phyloP scores from a whole-genome alignment of 768 basidiomycete genomes.

The Cystofilobasidium capitatum region DNA sequence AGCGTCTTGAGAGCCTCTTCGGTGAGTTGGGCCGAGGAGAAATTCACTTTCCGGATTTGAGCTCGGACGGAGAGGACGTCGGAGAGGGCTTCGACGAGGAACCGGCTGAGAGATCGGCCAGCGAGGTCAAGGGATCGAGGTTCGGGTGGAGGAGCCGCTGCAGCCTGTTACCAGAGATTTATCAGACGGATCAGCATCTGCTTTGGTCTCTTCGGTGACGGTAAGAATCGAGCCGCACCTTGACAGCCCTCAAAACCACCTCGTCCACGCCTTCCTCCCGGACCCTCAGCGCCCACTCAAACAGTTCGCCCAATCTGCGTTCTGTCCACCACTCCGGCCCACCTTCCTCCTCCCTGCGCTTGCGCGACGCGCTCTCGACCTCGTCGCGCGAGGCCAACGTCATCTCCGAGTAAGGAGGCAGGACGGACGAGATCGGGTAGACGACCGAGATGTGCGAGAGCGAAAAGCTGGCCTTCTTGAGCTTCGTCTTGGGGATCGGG shows the following conservation, averaged over 20 bases:
- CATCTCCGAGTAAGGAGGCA: slow-evolving; percentile 65
- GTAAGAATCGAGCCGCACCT: slow-evolving; percentile 29
- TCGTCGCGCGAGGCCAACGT: slow-evolving; percentile 4
- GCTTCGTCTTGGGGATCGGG: slow-evolving; percentile 35
- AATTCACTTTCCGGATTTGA: background rate
- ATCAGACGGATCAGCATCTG: slow-evolving; percentile 17
- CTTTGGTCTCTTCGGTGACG: background rate
- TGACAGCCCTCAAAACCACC: slow-evolving; percentile 30
- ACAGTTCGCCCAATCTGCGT: slow-evolving; percentile 74
- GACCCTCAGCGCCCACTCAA: slow-evolving; percentile 45
- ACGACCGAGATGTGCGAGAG: slow-evolving; percentile 73
- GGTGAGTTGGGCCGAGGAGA: background rate
- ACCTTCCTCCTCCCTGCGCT: slow-evolving; percentile 63
- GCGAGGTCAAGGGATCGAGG: slow-evolving; percentile 74
- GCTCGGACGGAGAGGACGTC: slow-evolving; percentile 54
- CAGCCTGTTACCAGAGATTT: background rate
- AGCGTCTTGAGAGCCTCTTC: slow-evolving; percentile 72
- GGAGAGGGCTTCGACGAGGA: slow-evolving; percentile 67
- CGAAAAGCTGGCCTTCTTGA: slow-evolving; percentile 86
- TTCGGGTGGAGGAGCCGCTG: slow-evolving; percentile 40
- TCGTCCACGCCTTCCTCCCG: slow-evolving; percentile 38
- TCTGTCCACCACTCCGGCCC: slow-evolving; percentile 70
- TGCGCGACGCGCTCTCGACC: slow-evolving; percentile 41
- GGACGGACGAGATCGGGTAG: slow-evolving; percentile 77
- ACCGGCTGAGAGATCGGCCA: slow-evolving; percentile 59